These are phyloP conservation scores for Ogataea nakhonphanomensis DNA, from an alignment of 805 yeast species.

Conservation along the genomic window DNA sequence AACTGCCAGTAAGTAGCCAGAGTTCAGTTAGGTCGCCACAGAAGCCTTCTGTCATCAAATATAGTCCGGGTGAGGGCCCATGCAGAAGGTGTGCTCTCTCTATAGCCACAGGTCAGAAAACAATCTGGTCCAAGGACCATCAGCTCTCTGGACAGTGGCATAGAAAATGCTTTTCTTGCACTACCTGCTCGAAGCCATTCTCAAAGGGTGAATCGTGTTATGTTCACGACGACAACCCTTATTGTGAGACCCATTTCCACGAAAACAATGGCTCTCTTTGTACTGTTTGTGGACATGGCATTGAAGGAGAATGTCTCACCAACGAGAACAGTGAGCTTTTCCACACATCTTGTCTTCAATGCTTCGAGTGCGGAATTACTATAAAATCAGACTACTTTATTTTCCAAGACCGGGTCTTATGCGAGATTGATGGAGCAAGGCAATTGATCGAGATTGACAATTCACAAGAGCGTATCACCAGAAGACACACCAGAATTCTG, in stretches of 20 bases:
- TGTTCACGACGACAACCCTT: constrained; percentile 75
- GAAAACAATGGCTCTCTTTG: constrained; percentile 72
- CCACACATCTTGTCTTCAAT: constrained; percentile 70
- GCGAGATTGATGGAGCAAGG: constrained; percentile 42
- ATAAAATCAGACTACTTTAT: constrained; percentile 57
- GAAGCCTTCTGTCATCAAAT: constrained; percentile 13
- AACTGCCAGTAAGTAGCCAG: constrained; percentile 9
- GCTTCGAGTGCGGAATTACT: constrained; percentile 52
- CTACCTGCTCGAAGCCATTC: constrained; percentile 55
- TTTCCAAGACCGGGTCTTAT: constrained; percentile 44
- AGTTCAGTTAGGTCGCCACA: constrained; percentile 1
- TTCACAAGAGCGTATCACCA: constrained; percentile 24
- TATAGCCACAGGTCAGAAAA: constrained; percentile 49
- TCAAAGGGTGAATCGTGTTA: constrained; percentile 65
- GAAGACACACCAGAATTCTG: constrained; percentile 33
- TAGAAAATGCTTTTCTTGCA: constrained; percentile 76
- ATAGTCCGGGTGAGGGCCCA: constrained; percentile 68
- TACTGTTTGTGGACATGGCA: constrained; percentile 63
- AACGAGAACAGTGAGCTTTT: constrained; percentile 68
- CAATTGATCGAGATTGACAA: constrained; percentile 10
- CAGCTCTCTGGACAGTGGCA: constrained; percentile 94
- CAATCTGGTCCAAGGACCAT: constrained; percentile 83
- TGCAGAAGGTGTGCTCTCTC: constrained; percentile 68
- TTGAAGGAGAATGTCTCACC: constrained; percentile 89
- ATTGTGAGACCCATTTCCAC: constrained; percentile 79